These are phyloP conservation scores for Alternaria metachromatica DNA, from an alignment of 2,329 filamentous ascomycete species.

Conservation along the genomic window DNA sequence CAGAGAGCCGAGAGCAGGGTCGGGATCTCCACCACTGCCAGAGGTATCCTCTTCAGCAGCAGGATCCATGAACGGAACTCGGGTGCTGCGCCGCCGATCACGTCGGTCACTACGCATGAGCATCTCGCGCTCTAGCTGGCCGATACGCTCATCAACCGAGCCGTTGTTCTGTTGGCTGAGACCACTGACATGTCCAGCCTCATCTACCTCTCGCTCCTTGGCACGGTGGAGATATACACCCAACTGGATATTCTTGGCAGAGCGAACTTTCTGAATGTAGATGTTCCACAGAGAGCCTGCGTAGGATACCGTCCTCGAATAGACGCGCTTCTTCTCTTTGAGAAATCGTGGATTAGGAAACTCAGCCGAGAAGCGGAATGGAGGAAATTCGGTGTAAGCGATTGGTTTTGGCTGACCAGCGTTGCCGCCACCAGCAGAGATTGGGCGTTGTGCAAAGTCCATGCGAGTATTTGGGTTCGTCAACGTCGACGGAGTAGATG, in stretches of 20 bases:
- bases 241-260: conserved; percentile 62
- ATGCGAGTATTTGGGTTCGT: conserved; percentile 43
- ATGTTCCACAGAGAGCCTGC: conserved; percentile 67
- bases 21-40: conserved; percentile 55
- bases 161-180: conserved; percentile 48
- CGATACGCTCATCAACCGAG: conserved; percentile 61
- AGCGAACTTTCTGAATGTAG: conserved; percentile 66
- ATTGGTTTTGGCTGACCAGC: conserved; percentile 49
- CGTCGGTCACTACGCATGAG: conserved; percentile 51
- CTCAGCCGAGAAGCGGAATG: conserved; percentile 65
- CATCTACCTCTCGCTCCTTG: conserved; percentile 61
- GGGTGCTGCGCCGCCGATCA: conserved; percentile 38
- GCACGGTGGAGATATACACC: conserved; percentile 66
- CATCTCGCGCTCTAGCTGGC: conserved; percentile 62
- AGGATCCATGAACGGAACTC: conserved; percentile 30
- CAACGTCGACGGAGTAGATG: conserved; percentile 53
- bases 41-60: conserved; percentile 51
- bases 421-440: conserved; percentile 45
- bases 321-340: conserved; percentile 66
- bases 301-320: conserved; percentile 65
- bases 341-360: conserved; percentile 63
- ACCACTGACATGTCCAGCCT: conserved; percentile 49
- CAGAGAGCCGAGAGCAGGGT: conserved; percentile 45
- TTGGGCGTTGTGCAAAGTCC: conserved; percentile 38
- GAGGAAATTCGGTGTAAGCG: conserved; percentile 62